Evolutionary conservation across 306 rosid species (phyloP), one percentile per base, ranked within the genome.

Genomic region (Ceratonia siliqua): DNA sequence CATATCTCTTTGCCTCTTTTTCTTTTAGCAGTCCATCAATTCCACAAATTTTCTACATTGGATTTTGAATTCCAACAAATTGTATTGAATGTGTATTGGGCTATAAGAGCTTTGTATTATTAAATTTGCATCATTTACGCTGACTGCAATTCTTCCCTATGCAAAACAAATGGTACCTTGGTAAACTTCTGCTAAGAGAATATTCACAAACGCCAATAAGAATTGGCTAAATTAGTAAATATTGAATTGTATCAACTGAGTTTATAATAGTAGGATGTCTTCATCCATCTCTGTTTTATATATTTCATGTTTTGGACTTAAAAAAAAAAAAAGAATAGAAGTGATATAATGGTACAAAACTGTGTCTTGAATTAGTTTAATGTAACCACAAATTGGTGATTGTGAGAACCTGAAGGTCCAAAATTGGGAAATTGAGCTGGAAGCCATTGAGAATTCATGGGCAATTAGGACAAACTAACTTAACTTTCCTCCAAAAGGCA

Each of bases 21-120:
- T n/a, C n/a, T n/a, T n/a, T n/a, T n/a, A n/a, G n/a, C n/a, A n/a
- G n/a, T 27, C 49, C 78, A 64, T 18, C 41, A 43, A 63, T 80
- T 70, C 85, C 46, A 66, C 62, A 56, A 70, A 45, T 30, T 62
- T 13, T 43, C 57, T 75, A 76, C 76, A 24, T 79, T 54, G 83
- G 72, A 78, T 73, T 70, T 71, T 70, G 83, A 83, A 82, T 45
- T 65, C 72, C 80, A 68, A 53, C 76, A 0, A 15, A 68, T 65
- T 73, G 41, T 62, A 48, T 53, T 73, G 74, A 70, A 68, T 38
- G 0, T 50, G 6, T 36, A 30, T 74, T 59, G 70, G 68, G 48
- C 10, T 28, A 0, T 27, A 22, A 43, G 62, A 64, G 25, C 41
- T 42, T 35, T 14, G 46, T 68, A 38, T 70, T 24, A 18, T 28